Percentiles rank a stretch among this genome's conserved stretches.
Conservation (phyloP, 1,284 basidiomycete species). For the Caloboletus firmus region DNA sequence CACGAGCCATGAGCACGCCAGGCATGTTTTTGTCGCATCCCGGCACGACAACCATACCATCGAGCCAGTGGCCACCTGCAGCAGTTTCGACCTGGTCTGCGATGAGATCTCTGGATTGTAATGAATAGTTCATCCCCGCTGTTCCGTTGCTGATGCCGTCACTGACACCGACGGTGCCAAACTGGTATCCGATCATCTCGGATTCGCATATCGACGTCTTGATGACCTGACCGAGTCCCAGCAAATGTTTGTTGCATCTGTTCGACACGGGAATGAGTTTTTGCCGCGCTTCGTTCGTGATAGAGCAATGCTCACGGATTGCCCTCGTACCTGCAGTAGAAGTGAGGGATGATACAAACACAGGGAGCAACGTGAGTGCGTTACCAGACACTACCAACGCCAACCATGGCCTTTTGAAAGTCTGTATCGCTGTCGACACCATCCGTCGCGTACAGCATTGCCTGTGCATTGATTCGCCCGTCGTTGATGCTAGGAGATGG, state of each 20-base stretch:
- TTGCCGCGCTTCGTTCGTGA: neutral
- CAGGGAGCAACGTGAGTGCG: slow-evolving; percentile 29
- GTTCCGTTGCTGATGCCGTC: slow-evolving; percentile 99
- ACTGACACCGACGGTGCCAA: slow-evolving; percentile 95
- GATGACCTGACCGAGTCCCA: slow-evolving; percentile 84
- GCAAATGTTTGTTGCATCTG: slow-evolving; percentile 90
- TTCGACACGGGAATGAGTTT: slow-evolving; percentile 2
- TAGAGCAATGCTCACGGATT: slow-evolving; percentile 64
- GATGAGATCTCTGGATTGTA: slow-evolving; percentile 95
- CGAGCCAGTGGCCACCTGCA: slow-evolving; percentile 97
- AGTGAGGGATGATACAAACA: slow-evolving; percentile 14
- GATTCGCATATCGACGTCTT: slow-evolving; percentile 77
- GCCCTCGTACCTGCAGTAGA: slow-evolving; percentile 73
- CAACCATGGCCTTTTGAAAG: slow-evolving; percentile 93
- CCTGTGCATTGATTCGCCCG: slow-evolving; percentile 49
- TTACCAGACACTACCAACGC: slow-evolving; percentile 91
- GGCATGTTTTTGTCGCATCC: slow-evolving; percentile 99
- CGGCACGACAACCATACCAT: slow-evolving; percentile 94
- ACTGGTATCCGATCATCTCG: slow-evolving; percentile 92
- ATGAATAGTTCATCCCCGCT: slow-evolving; percentile 88
- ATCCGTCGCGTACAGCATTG: slow-evolving; percentile 96
- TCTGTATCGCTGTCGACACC: slow-evolving; percentile 78
- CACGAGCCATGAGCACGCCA: slow-evolving; percentile 89
- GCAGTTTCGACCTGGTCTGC: slow-evolving; percentile 96
- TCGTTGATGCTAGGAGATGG: neutral